Evolutionary conservation across 441 rosid genomes (phyloP), one percentile per base, ranked within the genome.

Genomic region (Pelargonium citronellum): DNA sequence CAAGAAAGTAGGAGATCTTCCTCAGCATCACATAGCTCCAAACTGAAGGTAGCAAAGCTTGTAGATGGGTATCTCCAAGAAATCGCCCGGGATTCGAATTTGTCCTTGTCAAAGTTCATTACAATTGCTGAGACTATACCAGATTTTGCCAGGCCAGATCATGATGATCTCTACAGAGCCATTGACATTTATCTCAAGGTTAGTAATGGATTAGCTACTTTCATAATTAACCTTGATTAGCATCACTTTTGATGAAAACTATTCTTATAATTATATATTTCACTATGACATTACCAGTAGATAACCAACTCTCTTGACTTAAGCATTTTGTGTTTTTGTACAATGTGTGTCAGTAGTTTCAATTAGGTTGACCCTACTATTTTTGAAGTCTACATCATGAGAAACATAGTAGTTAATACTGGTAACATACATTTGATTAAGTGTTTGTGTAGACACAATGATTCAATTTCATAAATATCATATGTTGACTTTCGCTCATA

Each of bases 1-100:
- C 97, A 90, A 46, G 97, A 87, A 74, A 86, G 89, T 62, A 80
- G 96, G 70, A 82, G 93, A 72, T 85, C 91, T 67, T 84, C 90
- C 79, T 82, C 88, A 34, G 93, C 91, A 69, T 85, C 88, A 13
- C 83, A 86, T 73, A 79, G 89, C 61, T 79, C 87, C 64, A 85
- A 85, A 78, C 55, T 78, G 46, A 88, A 87, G 75, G 89, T 88
- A 4, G 88, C 89, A 67, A 88, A 85, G 78, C 85, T 87, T 67
- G 80, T 87, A 4, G 94, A 88, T 80, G 75, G 80, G 1, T 88
- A 84, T 74, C 87, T 88, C 73, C 91, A 84, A 79, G 87, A 84
- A 76, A 83, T 87, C 72, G 85, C 88, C 55, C 80, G 44, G 69
- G 91, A 88, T 74, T 78, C 64, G 41, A 85, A 84, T 63, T 75